Evolutionary conservation across 2,329 filamentous ascomycete species (phyloP).

Genomic region (Periconia sp.): DNA sequence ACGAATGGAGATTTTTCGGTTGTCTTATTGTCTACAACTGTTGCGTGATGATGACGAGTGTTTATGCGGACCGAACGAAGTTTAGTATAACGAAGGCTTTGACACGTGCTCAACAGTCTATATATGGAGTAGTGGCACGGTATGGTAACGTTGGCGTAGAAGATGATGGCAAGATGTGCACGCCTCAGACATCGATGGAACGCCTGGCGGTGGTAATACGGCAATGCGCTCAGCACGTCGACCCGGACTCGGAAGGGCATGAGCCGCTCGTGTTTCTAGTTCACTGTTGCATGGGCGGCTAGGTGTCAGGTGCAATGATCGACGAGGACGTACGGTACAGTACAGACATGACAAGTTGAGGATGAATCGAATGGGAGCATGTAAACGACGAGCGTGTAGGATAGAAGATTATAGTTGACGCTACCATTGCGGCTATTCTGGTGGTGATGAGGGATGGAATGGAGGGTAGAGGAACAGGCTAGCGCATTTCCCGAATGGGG

Average conservation of each 20-base stretch:
- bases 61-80: not conserved
- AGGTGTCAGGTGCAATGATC: not conserved
- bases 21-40: not conserved
- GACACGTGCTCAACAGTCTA: not conserved
- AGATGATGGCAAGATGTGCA: slow-evolving; percentile 9
- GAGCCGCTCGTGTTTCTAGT: not conserved
- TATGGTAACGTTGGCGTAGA: slow-evolving; percentile 2
- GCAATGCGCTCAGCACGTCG: not conserved
- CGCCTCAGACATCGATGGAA: slow-evolving; percentile 24
- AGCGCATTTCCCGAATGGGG: slow-evolving; percentile 21
- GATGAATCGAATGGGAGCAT: not conserved
- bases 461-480: slow-evolving; percentile 24
- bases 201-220: not conserved
- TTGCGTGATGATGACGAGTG: not conserved
- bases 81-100: not conserved
- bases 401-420: not conserved
- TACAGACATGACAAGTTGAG: not conserved
- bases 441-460: slow-evolving; percentile 1
- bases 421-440: not conserved
- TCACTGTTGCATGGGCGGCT: not conserved
- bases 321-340: not conserved
- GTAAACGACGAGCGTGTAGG: too few species aligned
- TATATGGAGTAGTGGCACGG: not conserved
- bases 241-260: not conserved
- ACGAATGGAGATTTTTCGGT: not conserved